phyloP scores from a whole-genome alignment of 495 filamentous ascomycete genomes.

The Xylaria castorea region DNA sequence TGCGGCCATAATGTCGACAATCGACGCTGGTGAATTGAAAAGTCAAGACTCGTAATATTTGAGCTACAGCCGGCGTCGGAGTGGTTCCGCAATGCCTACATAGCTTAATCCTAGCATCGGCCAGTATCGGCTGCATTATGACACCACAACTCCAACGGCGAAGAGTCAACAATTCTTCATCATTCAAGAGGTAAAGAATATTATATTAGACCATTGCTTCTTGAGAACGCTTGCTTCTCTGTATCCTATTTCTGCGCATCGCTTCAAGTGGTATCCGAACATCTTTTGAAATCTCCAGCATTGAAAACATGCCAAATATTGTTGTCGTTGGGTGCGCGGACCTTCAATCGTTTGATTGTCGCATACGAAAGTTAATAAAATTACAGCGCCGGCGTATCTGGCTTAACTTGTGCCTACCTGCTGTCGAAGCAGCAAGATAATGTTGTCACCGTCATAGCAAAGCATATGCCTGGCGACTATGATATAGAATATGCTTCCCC shows the following conservation, averaged over 20 bases:
- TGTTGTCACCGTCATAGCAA: slow-evolving; percentile 79
- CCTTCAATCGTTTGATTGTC: slow-evolving; percentile 14
- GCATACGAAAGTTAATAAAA: slow-evolving; percentile 27
- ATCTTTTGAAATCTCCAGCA: background rate
- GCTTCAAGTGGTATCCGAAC: background rate
- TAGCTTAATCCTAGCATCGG: background rate
- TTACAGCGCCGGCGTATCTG: slow-evolving; percentile 84
- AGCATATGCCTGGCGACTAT: slow-evolving; percentile 98
- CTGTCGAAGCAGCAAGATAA: slow-evolving; percentile 75
- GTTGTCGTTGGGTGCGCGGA: slow-evolving; percentile 67
- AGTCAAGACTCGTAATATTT: background rate
- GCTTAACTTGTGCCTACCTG: slow-evolving; percentile 87
- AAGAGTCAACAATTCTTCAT: background rate
- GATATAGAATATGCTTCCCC: slow-evolving; percentile 96
- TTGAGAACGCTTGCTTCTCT: background rate
- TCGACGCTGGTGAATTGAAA: background rate
- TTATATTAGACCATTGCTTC: background rate
- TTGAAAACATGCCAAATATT: slow-evolving; percentile 45
- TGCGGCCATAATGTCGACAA: background rate
- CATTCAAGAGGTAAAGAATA: background rate
- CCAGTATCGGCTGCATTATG: slow-evolving; percentile 1
- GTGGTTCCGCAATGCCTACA: background rate
- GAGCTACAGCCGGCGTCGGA: slow-evolving; percentile 19
- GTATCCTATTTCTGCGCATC: background rate
- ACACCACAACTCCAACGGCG: background rate